These are phyloP conservation scores for Tubosaeta sp. DNA, from an alignment of 768 basidiomycete genomes.

Conservation along the genomic window DNA sequence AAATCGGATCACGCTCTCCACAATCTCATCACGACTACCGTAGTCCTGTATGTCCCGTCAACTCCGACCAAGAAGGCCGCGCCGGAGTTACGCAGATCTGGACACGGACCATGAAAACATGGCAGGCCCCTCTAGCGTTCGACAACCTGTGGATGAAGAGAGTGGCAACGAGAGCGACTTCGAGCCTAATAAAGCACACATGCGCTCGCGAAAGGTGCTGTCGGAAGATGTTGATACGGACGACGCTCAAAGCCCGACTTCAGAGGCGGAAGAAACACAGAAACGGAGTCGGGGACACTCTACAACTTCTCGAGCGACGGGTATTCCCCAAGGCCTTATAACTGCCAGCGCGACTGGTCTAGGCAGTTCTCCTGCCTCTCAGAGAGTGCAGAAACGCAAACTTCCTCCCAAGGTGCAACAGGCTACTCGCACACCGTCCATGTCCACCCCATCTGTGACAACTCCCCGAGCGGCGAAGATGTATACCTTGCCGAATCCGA, in stretches of 20 bases:
- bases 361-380: neutral
- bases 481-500: constrained; percentile 59
- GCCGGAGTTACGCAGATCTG: constrained; percentile 45
- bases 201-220: constrained; percentile 27
- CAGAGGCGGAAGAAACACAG: constrained; percentile 13
- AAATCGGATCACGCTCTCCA: too few species aligned
- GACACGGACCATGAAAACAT: constrained; percentile 24
- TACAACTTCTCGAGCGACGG: neutral
- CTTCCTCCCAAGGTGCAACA: constrained; percentile 17
- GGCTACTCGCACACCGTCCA: neutral
- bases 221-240: constrained; percentile 28
- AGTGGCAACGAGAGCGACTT: constrained; percentile 54
- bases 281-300: constrained; percentile 12
- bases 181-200: constrained; percentile 36
- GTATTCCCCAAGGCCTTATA: neutral
- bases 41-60: constrained; percentile 44
- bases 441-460: constrained; percentile 3
- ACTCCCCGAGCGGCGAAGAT: constrained; percentile 34
- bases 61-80: constrained; percentile 52
- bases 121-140: constrained; percentile 39
- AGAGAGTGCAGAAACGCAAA: constrained; percentile 17
- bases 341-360: neutral
- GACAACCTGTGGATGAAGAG: constrained; percentile 14
- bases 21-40: too few species aligned
- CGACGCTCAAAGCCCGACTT: constrained; percentile 9